These are phyloP conservation scores for Phaffia tasmanica DNA, from an alignment of 768 basidiomycete genomes.

Conservation along the genomic window DNA sequence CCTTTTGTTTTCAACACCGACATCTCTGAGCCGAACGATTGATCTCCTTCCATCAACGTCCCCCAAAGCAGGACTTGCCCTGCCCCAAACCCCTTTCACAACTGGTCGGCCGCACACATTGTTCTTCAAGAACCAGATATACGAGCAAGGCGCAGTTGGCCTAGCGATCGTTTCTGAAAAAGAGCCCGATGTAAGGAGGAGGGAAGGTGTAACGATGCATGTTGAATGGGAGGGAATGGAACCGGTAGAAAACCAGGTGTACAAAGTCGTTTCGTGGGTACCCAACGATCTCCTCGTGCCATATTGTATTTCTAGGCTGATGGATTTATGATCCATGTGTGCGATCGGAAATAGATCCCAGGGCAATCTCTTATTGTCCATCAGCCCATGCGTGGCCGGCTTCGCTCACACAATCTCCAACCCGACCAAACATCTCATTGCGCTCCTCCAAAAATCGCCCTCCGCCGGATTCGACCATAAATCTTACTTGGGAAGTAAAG, in stretches of 20 bases:
- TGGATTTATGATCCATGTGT: too few species aligned
- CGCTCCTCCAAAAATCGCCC: not conserved
- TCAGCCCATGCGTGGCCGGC: not conserved
- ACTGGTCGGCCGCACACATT: conserved; percentile 1
- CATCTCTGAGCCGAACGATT: too few species aligned
- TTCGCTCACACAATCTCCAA: not conserved
- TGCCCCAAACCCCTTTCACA: conserved; percentile 1
- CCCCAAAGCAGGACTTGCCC: not conserved
- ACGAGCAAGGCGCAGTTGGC: conserved; percentile 1
- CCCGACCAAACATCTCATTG: conserved; percentile 5
- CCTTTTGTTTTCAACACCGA: too few species aligned
- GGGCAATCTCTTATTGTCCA: conserved; percentile 4
- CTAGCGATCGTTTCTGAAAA: not conserved
- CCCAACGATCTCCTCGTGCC: not conserved
- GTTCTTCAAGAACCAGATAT: not conserved
- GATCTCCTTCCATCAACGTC: not conserved
- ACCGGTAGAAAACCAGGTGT: not conserved
- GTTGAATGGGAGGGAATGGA: not conserved
- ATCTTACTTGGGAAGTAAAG: not conserved
- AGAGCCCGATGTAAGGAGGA: not conserved
- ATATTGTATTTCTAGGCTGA: not conserved
- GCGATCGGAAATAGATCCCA: not conserved
- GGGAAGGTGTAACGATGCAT: not conserved
- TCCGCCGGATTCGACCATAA: not conserved
- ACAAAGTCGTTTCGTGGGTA: not conserved